Conservation (phyloP, 2,329 filamentous ascomycete genomes). For the Colletotrichum tamarilloi region DNA sequence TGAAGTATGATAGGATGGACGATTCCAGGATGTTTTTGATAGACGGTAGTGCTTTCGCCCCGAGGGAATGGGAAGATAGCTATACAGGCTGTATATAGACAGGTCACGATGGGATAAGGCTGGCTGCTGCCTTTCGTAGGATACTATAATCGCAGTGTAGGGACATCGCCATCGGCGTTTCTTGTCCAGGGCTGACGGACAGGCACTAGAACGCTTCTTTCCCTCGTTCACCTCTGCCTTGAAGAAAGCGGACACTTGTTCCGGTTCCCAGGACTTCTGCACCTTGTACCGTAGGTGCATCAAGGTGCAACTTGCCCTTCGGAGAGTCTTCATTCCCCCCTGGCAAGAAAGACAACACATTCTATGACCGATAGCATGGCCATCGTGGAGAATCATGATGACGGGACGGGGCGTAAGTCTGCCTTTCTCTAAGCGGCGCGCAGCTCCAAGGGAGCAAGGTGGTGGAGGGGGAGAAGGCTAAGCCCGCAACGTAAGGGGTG, state of each 20-base stretch:
- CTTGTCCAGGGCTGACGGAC: constrained; percentile 5
- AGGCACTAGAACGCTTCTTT: not conserved
- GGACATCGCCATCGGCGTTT: not conserved
- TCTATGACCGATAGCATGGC: not conserved
- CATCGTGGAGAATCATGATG: not conserved
- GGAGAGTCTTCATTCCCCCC: not conserved
- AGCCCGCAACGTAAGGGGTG: not conserved
- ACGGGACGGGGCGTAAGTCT: not conserved
- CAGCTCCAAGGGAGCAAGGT: not conserved
- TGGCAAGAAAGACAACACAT: not conserved
- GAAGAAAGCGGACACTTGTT: not conserved
- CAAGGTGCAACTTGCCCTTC: not conserved
- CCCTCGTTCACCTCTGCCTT: not conserved
- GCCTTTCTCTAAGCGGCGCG: not conserved
- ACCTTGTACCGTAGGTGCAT: not conserved
- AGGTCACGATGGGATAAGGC: not conserved
- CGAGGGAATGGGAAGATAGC: not conserved
- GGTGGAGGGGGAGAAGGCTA: not conserved
- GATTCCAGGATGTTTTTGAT: not conserved
- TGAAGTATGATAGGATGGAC: not conserved
- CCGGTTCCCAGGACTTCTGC: not conserved
- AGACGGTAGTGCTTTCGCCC: not conserved
- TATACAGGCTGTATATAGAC: not conserved
- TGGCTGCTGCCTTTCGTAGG: not conserved
- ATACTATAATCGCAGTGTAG: not conserved